Conservation (phyloP, 192 early-diverging fungal genomes). For the Backusella psychrophila region DNA sequence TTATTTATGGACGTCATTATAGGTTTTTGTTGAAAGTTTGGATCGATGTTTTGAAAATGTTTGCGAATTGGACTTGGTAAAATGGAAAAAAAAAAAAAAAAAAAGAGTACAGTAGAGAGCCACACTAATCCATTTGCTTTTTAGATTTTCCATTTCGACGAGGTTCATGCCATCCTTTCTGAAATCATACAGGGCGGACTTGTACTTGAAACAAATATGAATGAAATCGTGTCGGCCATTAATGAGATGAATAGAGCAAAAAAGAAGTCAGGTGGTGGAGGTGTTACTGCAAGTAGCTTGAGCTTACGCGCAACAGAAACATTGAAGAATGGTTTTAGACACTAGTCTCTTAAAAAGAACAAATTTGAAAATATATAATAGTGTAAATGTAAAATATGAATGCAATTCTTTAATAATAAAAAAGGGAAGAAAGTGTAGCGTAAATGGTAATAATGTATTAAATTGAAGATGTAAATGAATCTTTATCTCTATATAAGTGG, state of each 20-base stretch:
- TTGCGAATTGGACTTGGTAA: conserved; percentile 92
- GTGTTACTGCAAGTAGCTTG: conserved; percentile 18
- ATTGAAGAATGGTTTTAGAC: conserved; percentile 26
- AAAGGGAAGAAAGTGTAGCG: neutral
- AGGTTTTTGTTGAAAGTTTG: conserved; percentile 95
- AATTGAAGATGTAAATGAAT: too few relatives aligned
- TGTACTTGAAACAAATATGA: conserved; percentile 79
- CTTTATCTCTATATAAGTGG: neutral
- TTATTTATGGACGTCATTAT: neutral
- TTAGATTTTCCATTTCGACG: conserved; percentile 91
- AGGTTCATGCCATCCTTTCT: conserved; percentile 78
- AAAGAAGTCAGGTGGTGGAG: conserved; percentile 40
- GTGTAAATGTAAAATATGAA: neutral
- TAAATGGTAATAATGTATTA: neutral
- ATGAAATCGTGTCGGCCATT: conserved; percentile 71
- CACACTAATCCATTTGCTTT: neutral
- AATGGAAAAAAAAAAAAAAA: neutral
- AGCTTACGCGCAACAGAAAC: conserved; percentile 29
- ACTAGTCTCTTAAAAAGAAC: conserved; percentile 1
- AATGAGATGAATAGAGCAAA: conserved; percentile 59
- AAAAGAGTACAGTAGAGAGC: neutral
- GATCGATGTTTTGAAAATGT: conserved; percentile 94
- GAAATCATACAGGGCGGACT: conserved; percentile 92
- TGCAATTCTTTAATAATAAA: neutral
- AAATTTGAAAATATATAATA: neutral